A percentile compares a stretch with the other conserved stretches of the same genome.
Evolutionary conservation across 306 rosid genomes (phyloP).

Genomic region (Myrica gale): DNA sequence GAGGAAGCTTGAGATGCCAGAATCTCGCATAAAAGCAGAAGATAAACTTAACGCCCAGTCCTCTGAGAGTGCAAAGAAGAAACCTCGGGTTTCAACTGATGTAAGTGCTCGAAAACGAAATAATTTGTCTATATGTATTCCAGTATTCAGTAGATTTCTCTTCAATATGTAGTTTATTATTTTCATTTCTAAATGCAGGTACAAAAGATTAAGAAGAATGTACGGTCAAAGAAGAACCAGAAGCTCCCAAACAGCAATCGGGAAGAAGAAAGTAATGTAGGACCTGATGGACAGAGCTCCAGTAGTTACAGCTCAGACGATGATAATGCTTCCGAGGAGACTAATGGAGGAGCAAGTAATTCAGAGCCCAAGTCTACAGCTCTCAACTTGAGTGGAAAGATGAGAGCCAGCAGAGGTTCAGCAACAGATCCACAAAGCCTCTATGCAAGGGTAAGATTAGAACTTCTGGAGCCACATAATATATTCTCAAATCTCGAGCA

Average conservation of each 20-base stretch:
- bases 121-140: background rate
- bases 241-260: constrained; percentile 36
- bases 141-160: constrained; percentile 3
- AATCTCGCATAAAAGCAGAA: constrained; percentile 21
- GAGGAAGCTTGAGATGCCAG: constrained; percentile 44
- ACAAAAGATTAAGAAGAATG: constrained; percentile 48
- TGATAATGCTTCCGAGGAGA: constrained; percentile 60
- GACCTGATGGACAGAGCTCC: constrained; percentile 50
- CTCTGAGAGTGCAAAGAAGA: constrained; percentile 50
- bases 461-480: background rate
- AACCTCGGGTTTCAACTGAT: constrained; percentile 36
- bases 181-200: constrained; percentile 35
- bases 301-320: constrained; percentile 65
- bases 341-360: constrained; percentile 38
- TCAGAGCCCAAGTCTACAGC: constrained; percentile 39
- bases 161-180: constrained; percentile 13
- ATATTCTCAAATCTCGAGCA: too few relatives aligned
- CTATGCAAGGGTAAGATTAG: constrained; percentile 77
- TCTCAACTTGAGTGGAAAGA: constrained; percentile 54
- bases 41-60: constrained; percentile 24
- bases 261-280: constrained; percentile 43
- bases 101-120: constrained; percentile 40
- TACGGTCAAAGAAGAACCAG: constrained; percentile 39
- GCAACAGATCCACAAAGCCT: constrained; percentile 98
- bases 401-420: constrained; percentile 78